Base-by-base conservation (phyloP, 805 yeast genomes). In the Lachancea lanzarotensis region DNA sequence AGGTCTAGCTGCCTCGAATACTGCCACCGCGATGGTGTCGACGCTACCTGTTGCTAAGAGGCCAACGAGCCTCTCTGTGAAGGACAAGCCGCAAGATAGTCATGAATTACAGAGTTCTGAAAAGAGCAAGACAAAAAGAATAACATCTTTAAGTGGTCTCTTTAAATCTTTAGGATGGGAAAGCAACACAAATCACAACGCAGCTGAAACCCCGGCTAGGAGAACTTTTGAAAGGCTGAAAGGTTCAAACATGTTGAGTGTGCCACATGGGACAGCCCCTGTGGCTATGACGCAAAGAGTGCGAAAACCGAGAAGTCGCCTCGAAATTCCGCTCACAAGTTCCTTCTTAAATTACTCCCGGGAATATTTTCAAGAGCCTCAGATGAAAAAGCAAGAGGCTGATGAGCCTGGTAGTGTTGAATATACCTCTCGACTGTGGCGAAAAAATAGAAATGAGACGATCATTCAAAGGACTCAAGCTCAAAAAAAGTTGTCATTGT, bases 311-410 rank as follows among this genome's bases (percentile, higher is more conserved):
- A 50, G 49, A 15, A 59, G 55, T 13, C 49, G 52, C 2, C 49
- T 61, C 2, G 66, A 65, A 4, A 55, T 83, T 3, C 84, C 87
- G 1, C 60, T 78, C 10, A 70, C 70, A 3, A 81, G 87, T 9
- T 76, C 78, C 6, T 83, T 85, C 54, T 75, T 84, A 49, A 85
- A 82, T 42, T 85, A 82, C 62, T 78, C 84, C 54, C 60, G 87
- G 47, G 98, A 93, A 62, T 90, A 89, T 58, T 93, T 91, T 68
- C 95, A 90, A 57, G 98, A 90, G 59, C 97, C 98, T 0, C 98
- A 91, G 59, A 82, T 90, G 82, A 80, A 86, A 10, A 81, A 79
- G 46, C 75, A 78, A 43, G 97, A 91, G 53, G 67, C 79, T 15
- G 97, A 91, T 54, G 96, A 89, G 61, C 93, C 95, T 0, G 98